Conservation (phyloP, 257 asterid species). For the Lycium barbarum region DNA sequence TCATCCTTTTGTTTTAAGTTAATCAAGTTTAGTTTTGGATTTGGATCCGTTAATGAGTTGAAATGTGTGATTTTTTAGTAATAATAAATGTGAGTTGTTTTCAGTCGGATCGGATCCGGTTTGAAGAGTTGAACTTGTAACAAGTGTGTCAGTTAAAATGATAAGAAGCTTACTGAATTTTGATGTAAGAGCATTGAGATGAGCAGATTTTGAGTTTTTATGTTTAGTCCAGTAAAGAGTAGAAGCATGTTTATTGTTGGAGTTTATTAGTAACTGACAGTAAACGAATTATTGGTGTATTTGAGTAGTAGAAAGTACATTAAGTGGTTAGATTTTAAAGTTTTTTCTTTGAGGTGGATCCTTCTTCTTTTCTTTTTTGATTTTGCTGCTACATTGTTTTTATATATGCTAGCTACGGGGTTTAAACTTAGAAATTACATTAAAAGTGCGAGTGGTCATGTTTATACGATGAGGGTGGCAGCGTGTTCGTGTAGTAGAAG, state of each 20-base stretch:
- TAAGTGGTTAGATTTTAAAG: not conserved
- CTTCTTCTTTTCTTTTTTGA: not conserved
- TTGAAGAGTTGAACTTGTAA: not conserved
- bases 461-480: not conserved
- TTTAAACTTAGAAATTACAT: not conserved
- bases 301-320: not conserved
- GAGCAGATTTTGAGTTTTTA: not conserved
- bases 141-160: not conserved
- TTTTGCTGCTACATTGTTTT: constrained; percentile 4
- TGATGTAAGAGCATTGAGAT: not conserved
- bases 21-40: not conserved
- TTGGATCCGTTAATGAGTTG: not conserved
- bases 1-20: constrained; percentile 10
- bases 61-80: not conserved
- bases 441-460: constrained; percentile 2
- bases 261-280: not conserved
- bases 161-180: not conserved
- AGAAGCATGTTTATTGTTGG: not conserved
- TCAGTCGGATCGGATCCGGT: not conserved
- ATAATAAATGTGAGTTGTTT: not conserved
- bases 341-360: constrained; percentile 5
- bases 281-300: not conserved
- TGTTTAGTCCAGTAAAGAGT: not conserved
- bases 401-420: not conserved
- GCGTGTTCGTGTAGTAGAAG: constrained; percentile 1